Evolutionary conservation across 352 stramenopile species (phyloP).

Genomic region (Peronospora farinosa): DNA sequence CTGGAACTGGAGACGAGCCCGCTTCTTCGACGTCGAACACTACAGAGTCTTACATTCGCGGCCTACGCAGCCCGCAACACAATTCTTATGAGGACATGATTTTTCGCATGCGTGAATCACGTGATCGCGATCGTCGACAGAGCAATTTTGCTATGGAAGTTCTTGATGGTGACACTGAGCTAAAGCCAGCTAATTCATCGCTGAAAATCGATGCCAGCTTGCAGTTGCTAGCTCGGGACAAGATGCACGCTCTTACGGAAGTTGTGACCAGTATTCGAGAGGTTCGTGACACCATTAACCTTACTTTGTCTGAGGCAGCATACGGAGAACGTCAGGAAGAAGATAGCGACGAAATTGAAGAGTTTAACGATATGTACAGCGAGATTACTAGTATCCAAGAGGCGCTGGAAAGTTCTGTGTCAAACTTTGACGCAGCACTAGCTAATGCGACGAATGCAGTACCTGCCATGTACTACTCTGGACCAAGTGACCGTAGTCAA

Average conservation of each 20-base stretch:
- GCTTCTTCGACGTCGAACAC: slow-evolving; percentile 49
- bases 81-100: slow-evolving; percentile 57
- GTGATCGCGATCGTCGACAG: slow-evolving; percentile 37
- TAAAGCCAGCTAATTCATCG: slow-evolving; percentile 13
- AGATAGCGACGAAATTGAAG: slow-evolving; percentile 20
- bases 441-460: slow-evolving; percentile 34
- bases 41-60: slow-evolving; percentile 47
- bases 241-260: slow-evolving; percentile 44
- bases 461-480: slow-evolving; percentile 33
- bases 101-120: slow-evolving; percentile 48
- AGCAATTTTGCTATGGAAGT: slow-evolving; percentile 34
- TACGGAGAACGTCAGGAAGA: slow-evolving; percentile 33
- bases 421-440: slow-evolving; percentile 43
- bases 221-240: slow-evolving; percentile 35
- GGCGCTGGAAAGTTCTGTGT: slow-evolving; percentile 43
- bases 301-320: slow-evolving; percentile 49
- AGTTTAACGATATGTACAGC: slow-evolving; percentile 50
- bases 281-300: slow-evolving; percentile 61
- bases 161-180: slow-evolving; percentile 22
- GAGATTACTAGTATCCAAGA: slow-evolving; percentile 51
- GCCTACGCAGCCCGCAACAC: slow-evolving; percentile 41
- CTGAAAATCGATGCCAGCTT: slow-evolving; percentile 14
- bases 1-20: slow-evolving; percentile 26
- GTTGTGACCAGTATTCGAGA: slow-evolving; percentile 62
- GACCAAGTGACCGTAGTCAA: slow-evolving; percentile 22